Evolutionary conservation across 371 early-diverging fungal species (phyloP).

Genomic region (Apophysomyces ossiformis): DNA sequence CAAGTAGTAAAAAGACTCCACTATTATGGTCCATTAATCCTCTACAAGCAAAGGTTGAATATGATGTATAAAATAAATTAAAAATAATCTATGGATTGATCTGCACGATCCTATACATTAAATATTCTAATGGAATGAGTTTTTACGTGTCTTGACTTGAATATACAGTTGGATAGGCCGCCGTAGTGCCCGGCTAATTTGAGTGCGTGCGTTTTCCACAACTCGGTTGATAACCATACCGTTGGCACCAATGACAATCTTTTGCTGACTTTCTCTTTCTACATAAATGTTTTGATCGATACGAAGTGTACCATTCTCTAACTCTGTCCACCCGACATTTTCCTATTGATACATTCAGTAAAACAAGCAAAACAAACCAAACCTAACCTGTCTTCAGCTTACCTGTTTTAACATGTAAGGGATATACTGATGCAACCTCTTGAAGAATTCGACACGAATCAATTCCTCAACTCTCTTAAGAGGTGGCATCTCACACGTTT

Average conservation of each 20-base stretch:
- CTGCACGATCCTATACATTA: not conserved
- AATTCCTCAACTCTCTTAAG: constrained; percentile 73
- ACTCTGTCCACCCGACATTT: constrained; percentile 72
- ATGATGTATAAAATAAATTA: too few species aligned
- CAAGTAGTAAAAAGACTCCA: too few species aligned
- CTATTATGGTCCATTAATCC: too few species aligned
- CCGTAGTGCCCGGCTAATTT: constrained; percentile 49
- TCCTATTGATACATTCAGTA: constrained; percentile 30
- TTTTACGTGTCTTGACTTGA: constrained; percentile 50
- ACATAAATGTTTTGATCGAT: constrained; percentile 64
- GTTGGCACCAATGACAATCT: constrained; percentile 59
- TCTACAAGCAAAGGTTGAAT: too few species aligned
- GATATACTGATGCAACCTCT: constrained; percentile 59
- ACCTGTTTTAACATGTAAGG: constrained; percentile 70
- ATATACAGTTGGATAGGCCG: constrained; percentile 55
- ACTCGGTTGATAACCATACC: constrained; percentile 55
- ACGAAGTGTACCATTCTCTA: constrained; percentile 47
- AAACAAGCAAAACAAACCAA: not conserved
- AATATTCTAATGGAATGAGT: not conserved
- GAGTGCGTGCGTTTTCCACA: constrained; percentile 44
- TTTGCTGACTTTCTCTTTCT: constrained; percentile 55
- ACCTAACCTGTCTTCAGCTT: not conserved
- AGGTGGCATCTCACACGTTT: constrained; percentile 67
- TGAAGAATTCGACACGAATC: constrained; percentile 74
- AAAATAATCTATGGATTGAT: constrained; percentile 4